phyloP scores from a whole-genome alignment of 805 yeast genomes.

The Hanseniaspora osmophila region DNA sequence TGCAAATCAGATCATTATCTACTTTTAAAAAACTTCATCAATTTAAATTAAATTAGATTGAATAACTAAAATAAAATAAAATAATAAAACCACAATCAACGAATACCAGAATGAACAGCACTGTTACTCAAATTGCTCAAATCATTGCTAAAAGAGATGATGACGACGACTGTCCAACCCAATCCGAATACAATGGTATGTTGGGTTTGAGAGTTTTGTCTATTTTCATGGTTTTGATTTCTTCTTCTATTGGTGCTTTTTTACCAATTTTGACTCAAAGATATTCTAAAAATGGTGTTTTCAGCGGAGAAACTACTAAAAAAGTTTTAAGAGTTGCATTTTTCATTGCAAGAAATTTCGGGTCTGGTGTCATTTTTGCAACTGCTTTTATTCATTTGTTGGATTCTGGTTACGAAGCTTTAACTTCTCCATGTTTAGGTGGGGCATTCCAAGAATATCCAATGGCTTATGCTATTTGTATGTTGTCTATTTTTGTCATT shows the following conservation, averaged over 20 bases:
- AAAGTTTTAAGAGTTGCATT: background rate
- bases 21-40: too few relatives aligned
- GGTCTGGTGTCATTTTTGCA: constrained; percentile 73
- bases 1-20: too few relatives aligned
- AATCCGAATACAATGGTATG: constrained; percentile 32
- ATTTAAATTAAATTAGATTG: background rate
- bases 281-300: constrained; percentile 24
- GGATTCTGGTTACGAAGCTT: constrained; percentile 50
- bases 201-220: constrained; percentile 38
- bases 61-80: background rate
- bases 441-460: constrained; percentile 41
- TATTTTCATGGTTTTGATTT: constrained; percentile 44
- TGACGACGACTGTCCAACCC: constrained; percentile 24
- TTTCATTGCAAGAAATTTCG: constrained; percentile 40
- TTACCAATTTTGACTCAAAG: constrained; percentile 50
- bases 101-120: too few relatives aligned
- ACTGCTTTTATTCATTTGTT: constrained; percentile 69
- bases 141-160: constrained; percentile 6
- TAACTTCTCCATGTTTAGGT: constrained; percentile 46
- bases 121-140: background rate
- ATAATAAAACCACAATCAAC: background rate
- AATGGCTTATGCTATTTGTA: constrained; percentile 42
- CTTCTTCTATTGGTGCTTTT: constrained; percentile 45
- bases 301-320: background rate
- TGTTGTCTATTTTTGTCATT: constrained; percentile 30